Percentiles rank a stretch among this genome's conserved stretches.
phyloP scores from a whole-genome alignment of 768 basidiomycete genomes.

The Boletus speciosus region DNA sequence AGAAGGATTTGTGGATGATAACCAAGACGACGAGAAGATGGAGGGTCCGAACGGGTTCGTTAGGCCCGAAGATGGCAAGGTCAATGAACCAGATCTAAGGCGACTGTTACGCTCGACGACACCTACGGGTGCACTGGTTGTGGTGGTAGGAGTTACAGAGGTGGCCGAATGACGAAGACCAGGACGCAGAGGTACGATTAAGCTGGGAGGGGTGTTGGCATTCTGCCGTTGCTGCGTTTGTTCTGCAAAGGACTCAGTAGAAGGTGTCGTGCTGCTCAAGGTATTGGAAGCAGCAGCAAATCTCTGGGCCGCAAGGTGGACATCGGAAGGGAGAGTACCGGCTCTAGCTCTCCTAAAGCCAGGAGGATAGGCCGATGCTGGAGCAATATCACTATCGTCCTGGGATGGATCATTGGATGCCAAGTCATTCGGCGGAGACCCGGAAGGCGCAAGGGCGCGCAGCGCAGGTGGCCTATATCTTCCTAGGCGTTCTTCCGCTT shows the following conservation, averaged over 20 bases:
- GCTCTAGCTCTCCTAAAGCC: slow-evolving; percentile 95
- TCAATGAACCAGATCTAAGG: slow-evolving; percentile 89
- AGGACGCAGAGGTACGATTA: slow-evolving; percentile 54
- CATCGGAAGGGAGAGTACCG: slow-evolving; percentile 95
- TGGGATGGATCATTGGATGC: slow-evolving; percentile 55
- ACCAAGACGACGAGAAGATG: slow-evolving; percentile 89
- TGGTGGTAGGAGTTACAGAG: slow-evolving; percentile 53
- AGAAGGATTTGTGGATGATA: slow-evolving; percentile 57
- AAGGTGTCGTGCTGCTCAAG: slow-evolving; percentile 46
- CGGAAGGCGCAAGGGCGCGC: slow-evolving; percentile 60
- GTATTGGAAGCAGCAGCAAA: slow-evolving; percentile 68
- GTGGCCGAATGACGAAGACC: slow-evolving; percentile 72
- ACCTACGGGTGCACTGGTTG: slow-evolving; percentile 34
- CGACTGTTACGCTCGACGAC: slow-evolving; percentile 70
- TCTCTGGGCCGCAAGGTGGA: slow-evolving; percentile 81
- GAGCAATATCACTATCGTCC: slow-evolving; percentile 54
- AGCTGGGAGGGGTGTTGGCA: slow-evolving; percentile 37
- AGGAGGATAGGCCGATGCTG: slow-evolving; percentile 75
- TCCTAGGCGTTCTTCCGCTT: slow-evolving; percentile 67
- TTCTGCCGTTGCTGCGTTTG: slow-evolving; percentile 39
- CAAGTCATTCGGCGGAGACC: slow-evolving; percentile 70
- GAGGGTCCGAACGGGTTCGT: slow-evolving; percentile 84
- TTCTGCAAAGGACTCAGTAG: slow-evolving; percentile 48
- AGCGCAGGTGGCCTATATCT: slow-evolving; percentile 83
- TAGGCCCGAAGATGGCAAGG: slow-evolving; percentile 72